These are phyloP conservation scores for Entomortierella lignicola DNA, from an alignment of 192 early-diverging fungal species.

Conservation along the genomic window DNA sequence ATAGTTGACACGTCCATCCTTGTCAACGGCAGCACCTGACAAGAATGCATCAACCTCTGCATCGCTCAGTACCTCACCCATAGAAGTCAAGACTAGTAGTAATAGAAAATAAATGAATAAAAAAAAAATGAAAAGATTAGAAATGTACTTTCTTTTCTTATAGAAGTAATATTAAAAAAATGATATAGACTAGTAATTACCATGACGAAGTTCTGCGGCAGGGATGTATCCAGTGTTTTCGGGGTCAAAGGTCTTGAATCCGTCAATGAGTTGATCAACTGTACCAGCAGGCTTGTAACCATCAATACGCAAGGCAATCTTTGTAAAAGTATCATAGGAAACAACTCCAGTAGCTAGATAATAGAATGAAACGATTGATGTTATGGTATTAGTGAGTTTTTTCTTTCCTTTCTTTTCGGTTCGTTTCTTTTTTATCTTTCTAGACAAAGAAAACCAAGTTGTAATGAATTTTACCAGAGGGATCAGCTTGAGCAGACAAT, in stretches of 20 bases:
- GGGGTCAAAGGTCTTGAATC: conserved; percentile 90
- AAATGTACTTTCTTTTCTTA: background rate
- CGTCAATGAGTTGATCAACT: conserved; percentile 81
- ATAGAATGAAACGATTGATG: background rate
- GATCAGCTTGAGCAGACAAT: conserved; percentile 61
- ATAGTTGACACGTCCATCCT: conserved; percentile 86
- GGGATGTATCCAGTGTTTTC: conserved; percentile 79
- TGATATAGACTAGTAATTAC: conserved; percentile 2
- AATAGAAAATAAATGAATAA: conserved; percentile 10
- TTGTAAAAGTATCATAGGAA: conserved; percentile 72
- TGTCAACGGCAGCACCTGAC: conserved; percentile 75
- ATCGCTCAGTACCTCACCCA: conserved; percentile 81
- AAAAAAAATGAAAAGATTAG: background rate
- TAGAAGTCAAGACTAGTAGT: conserved; percentile 73
- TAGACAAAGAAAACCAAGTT: background rate
- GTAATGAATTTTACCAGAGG: conserved; percentile 46
- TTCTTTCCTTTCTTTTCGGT: background rate
- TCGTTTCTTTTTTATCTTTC: background rate
- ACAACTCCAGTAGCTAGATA: conserved; percentile 2
- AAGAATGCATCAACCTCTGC: conserved; percentile 82
- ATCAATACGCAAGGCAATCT: conserved; percentile 73
- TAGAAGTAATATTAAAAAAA: conserved; percentile 8
- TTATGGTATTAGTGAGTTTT: too few species aligned
- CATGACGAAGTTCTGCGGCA: conserved; percentile 80
- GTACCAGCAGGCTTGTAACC: conserved; percentile 78